Percentiles rank a stretch among this genome's conserved stretches.
Conservation (phyloP, 257 asterid genomes). For the Solanum pennellii region DNA sequence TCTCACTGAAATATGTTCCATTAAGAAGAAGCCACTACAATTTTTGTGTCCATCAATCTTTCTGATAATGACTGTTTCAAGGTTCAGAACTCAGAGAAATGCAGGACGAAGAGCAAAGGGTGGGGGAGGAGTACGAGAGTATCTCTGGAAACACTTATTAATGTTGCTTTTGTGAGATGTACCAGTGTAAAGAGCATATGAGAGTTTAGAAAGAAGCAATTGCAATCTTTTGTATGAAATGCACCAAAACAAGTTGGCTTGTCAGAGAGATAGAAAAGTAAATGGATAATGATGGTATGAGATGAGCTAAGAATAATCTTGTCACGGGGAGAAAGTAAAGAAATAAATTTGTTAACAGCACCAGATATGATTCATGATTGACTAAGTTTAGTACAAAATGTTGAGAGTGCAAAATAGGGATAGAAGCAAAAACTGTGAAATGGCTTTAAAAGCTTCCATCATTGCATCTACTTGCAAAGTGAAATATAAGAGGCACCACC, state of each 20-base stretch:
- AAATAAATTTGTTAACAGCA: background rate
- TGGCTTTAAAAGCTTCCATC: background rate
- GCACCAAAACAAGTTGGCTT: background rate
- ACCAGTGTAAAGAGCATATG: background rate
- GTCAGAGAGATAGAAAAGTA: background rate
- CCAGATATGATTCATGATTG: background rate
- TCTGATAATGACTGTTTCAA: background rate
- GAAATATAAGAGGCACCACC: background rate
- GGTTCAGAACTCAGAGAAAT: background rate
- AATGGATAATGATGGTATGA: background rate
- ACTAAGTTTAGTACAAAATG: background rate
- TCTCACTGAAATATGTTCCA: conserved; percentile 1
- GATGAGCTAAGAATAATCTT: background rate
- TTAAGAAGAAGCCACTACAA: background rate
- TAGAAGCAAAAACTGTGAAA: background rate
- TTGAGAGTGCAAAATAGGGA: background rate
- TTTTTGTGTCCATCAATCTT: background rate
- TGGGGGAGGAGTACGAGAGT: background rate
- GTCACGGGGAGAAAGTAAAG: background rate
- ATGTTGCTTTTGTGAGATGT: background rate
- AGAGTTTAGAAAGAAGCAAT: background rate
- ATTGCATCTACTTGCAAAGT: background rate
- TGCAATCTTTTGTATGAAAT: background rate
- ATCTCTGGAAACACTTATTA: background rate
- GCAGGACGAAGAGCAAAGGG: background rate